Base-by-base conservation (phyloP, 164 flowering plant genomes). In the Cinnamomum micranthum region DNA sequence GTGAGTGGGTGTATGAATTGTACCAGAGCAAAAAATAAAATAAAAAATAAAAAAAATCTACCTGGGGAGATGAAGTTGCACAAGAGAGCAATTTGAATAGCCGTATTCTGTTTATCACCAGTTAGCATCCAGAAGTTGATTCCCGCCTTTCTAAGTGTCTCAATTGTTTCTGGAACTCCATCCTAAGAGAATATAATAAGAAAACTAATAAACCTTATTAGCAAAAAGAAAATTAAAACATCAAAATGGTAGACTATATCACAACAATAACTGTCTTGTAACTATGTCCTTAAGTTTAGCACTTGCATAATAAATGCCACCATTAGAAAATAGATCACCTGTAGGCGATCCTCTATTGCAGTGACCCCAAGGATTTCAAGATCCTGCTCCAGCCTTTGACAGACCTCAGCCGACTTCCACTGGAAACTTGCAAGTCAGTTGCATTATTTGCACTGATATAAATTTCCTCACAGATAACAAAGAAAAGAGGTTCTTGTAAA, bases 121-220 rank as follows among this genome's bases (percentile, higher is more conserved):
- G 99, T 94, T 71, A 94, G 88, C 99, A 96, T 96, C 99, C 99
- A 94, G 83, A 96, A 94, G 80, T 94, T 93, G 75, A 96, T 92
- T 74, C 99, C 99, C 27, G 98, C 99, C 83, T 87, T 91, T 78
- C 99, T 84, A 50, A 95, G 96, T 11, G 90, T 88, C 77, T 91
- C 93, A 72, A 95, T 95, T 77, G 99, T 92, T 80, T 94, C 98
- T 23, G 99, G 99, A 69, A 96, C 99, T 41, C 97, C 99, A 74
- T 96, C 97, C 99, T 96, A 80, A 55, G 81, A 71, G 63, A 70
- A 28, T 35, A 41, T n/a, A 78, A 33, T 15, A 10, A 74, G 55
- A 51, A 52, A 13, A 73, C 67, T 28, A 50, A 64, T n/a, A 50
- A 41, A 41, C 10, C 47, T 41, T 41, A 9, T 9, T 1, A 9